Evolutionary conservation across 139 green algal species (phyloP), one percentile per base, ranked within the genome.

Genomic region (Pedinophyceae sp.): DNA sequence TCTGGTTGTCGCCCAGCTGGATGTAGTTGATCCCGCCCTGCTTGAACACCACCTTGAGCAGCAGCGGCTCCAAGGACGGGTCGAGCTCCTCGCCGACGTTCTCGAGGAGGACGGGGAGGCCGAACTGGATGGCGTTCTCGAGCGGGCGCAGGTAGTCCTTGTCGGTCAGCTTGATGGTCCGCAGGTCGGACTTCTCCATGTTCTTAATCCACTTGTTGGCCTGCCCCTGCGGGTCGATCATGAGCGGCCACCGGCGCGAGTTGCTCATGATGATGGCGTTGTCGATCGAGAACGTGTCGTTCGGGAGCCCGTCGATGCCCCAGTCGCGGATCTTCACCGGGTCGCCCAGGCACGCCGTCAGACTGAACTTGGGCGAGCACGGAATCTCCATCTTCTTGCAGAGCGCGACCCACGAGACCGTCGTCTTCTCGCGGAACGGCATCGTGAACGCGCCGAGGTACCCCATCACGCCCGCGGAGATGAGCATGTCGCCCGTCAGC

Each of bases 51-150:
- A 69, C 55, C 34, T 65, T 64, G 22, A 69, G 61, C 27, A 73
- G 54, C 19, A 73, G 30, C 2, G 66, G 66, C 61, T 73, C 66
- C 23, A 73, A 47, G 22, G 60, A 64, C 13, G 66, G 66, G 56
- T 73, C 66, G 18, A 73, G 57, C 55, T 73, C 66, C 48, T 73
- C 66, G 16, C 48, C 49, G n/a, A 73, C 66, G 52, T 73, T 73
- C 49, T 73, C 66, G 25, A 73, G 40, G 23, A 73, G 41, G 47
- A 73, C 66, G 2, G 66, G 66, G 20, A 73, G 60, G 23, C 66
- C 66, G 43, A 73, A 73, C 45, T 73, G 66, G 43, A 73, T 68
- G 18, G 66, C 66, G 27, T 73, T 73, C 54, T 73, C 66, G 25
- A 73, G 53, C 22, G 66, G 68, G 30, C 66, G 57, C 27, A 69